These are phyloP conservation scores for Tylopilus felleus DNA, from an alignment of 768 basidiomycete genomes.

Conservation along the genomic window DNA sequence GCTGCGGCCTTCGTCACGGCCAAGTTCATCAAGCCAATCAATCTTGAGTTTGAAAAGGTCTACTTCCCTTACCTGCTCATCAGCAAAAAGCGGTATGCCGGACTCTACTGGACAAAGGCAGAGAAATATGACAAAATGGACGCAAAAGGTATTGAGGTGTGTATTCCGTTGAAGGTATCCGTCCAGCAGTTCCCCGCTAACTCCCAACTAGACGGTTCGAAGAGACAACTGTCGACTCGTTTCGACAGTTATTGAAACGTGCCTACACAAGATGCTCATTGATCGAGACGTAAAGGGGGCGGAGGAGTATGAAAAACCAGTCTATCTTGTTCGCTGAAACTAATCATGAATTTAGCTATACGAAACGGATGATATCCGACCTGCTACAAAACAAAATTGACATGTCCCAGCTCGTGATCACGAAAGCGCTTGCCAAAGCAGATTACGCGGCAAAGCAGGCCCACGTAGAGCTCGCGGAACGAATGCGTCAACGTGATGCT, in stretches of 20 bases:
- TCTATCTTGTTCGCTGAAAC: slow-evolving; percentile 6
- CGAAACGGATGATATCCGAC: slow-evolving; percentile 90
- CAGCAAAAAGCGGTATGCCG: slow-evolving; percentile 98
- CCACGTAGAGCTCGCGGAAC: slow-evolving; percentile 90
- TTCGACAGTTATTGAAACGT: slow-evolving; percentile 96
- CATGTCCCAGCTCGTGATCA: slow-evolving; percentile 99
- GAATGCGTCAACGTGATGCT: slow-evolving; percentile 96
- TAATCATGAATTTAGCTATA: slow-evolving; percentile 58
- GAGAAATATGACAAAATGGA: slow-evolving; percentile 99
- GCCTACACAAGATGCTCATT: slow-evolving; percentile 96
- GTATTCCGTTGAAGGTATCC: slow-evolving; percentile 14
- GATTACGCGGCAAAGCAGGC: slow-evolving; percentile 96
- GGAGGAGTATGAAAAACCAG: slow-evolving; percentile 61
- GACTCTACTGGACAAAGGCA: slow-evolving; percentile 92
- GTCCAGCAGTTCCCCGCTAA: neutral
- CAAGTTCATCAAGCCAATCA: slow-evolving; percentile 94
- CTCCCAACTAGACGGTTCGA: slow-evolving; percentile 74
- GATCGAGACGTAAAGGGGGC: slow-evolving; percentile 92
- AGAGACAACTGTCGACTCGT: slow-evolving; percentile 99
- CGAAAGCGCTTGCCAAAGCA: slow-evolving; percentile 90
- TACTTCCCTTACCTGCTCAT: slow-evolving; percentile 98
- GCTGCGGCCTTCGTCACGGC: slow-evolving; percentile 88
- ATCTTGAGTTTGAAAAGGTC: slow-evolving; percentile 98
- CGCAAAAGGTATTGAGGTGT: slow-evolving; percentile 96
- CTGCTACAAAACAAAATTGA: slow-evolving; percentile 95